Base-by-base conservation (phyloP, 148 eudicot species). In the Amaranthus hypochondriacus region DNA sequence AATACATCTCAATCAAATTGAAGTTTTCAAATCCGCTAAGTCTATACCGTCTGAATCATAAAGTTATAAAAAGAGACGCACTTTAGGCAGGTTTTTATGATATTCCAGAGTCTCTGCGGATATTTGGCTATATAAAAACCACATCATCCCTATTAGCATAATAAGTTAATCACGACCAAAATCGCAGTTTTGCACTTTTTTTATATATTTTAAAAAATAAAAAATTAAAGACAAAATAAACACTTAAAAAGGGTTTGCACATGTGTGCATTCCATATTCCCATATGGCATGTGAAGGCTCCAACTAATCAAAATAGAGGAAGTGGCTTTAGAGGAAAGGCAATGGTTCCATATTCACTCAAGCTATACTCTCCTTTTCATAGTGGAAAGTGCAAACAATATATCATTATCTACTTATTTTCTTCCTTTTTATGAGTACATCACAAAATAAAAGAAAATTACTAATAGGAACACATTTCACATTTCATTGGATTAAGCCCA, bases 251-350 rank as follows among this genome's bases (percentile, higher is more conserved):
- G 56, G 6, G 14, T 48, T 12, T 21, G 5, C 48, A 48, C 75
- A 59, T 11, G 21, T 43, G 39, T 28, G 39, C 39, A 28, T 28
- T 28, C 39, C 39, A 28, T 28, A 28, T 28, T 28, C 39, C 72
- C n/a, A 69, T 51, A 51, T 48, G 47, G 46, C 56, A 72, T 58
- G 66, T 59, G 66, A 28, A 28, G 39, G 2, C 39, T 28, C 39
- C 44, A 61, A 43, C 56, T 48, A 61, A 21, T 59, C 49, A 48
- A 13, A 59, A 18, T 21, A 72, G 1, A 48, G 56, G 64, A 56
- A 53, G 56, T 72, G 75, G 66, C 75, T 72, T 59, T 72, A 72
- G 66, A 48, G 1, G 46, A 39, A 50, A 59, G 66, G 54, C 52
- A 72, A 72, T 9, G 66, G 65, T 21, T 60, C 44, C 7, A 72